Evolutionary conservation across 2,329 filamentous ascomycete species (phyloP).

Genomic region (Leptosphaerulina australis): DNA sequence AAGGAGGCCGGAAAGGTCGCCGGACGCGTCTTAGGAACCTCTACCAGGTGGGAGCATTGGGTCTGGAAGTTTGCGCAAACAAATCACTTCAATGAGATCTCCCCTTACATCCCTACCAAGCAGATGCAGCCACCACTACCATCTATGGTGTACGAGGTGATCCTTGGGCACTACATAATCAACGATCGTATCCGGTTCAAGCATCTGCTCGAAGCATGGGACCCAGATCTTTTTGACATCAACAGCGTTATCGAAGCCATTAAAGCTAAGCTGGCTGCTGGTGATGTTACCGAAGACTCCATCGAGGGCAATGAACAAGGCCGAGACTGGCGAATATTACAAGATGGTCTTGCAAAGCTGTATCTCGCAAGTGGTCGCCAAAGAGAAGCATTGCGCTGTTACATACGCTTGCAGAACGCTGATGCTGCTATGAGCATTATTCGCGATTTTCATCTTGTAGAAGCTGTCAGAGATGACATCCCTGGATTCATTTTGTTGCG

Average conservation of each 20-base stretch:
- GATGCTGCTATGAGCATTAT: constrained; percentile 88
- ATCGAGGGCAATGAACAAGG: constrained; percentile 74
- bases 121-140: constrained; percentile 80
- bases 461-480: constrained; percentile 87
- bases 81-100: constrained; percentile 87
- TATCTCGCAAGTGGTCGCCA: constrained; percentile 82
- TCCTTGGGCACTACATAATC: constrained; percentile 87
- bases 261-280: constrained; percentile 79
- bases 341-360: constrained; percentile 82
- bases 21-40: constrained; percentile 78
- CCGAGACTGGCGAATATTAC: constrained; percentile 87
- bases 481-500: constrained; percentile 84
- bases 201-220: constrained; percentile 82
- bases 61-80: constrained; percentile 89
- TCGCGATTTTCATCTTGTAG: constrained; percentile 84
- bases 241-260: constrained; percentile 76
- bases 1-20: constrained; percentile 76
- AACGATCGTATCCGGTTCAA: constrained; percentile 76
- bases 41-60: constrained; percentile 92
- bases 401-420: constrained; percentile 89
- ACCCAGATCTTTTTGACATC: constrained; percentile 81
- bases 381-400: constrained; percentile 83
- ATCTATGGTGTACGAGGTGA: constrained; percentile 82
- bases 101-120: constrained; percentile 77
- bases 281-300: constrained; percentile 76